These are phyloP conservation scores for Linnemannia exigua DNA, from an alignment of 192 early-diverging fungal genomes.

Conservation along the genomic window DNA sequence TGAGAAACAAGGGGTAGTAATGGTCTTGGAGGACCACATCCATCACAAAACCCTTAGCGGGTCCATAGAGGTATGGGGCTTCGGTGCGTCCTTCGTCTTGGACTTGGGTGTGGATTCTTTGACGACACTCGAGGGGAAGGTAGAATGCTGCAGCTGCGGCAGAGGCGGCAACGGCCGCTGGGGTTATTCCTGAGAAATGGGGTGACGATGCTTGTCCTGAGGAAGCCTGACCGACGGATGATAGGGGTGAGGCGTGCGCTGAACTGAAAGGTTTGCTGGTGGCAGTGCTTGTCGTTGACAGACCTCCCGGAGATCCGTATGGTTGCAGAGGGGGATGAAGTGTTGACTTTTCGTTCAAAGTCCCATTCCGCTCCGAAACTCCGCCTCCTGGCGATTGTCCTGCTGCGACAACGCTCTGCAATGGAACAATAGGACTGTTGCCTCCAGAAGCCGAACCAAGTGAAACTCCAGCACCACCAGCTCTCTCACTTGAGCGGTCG, in stretches of 20 bases:
- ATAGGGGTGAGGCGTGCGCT: background rate
- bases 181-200: conserved; percentile 6
- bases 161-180: conserved; percentile 41
- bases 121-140: conserved; percentile 44
- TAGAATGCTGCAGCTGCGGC: conserved; percentile 49
- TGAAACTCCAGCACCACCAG: background rate
- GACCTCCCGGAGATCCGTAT: background rate
- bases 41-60: conserved; percentile 53
- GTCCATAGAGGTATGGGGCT: conserved; percentile 41
- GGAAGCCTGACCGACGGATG: background rate
- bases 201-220: background rate
- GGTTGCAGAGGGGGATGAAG: background rate
- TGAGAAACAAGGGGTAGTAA: conserved; percentile 47
- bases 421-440: background rate
- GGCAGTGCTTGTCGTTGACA: background rate
- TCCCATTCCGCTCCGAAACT: background rate
- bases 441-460: background rate
- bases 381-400: background rate
- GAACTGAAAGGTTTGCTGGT: background rate
- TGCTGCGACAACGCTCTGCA: background rate
- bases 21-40: conserved; percentile 49
- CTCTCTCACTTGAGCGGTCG: too few species aligned
- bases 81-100: conserved; percentile 42
- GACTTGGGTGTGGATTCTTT: conserved; percentile 41
- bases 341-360: background rate